Evolutionary conservation across 2,329 filamentous ascomycete species (phyloP).

Genomic region (Cryoendolithus antarcticus): DNA sequence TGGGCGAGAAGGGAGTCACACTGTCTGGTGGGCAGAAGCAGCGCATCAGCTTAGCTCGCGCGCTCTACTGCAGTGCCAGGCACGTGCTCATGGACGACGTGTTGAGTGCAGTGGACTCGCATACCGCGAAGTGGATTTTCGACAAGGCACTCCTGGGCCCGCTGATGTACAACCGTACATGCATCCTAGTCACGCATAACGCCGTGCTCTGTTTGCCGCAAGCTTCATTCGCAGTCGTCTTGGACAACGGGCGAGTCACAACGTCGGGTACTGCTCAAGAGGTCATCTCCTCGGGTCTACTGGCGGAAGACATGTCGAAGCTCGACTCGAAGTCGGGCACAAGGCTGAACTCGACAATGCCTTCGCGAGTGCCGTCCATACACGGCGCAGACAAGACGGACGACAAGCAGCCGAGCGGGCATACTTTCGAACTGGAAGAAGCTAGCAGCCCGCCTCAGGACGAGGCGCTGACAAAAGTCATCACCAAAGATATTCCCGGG

Average conservation of each 20-base stretch:
- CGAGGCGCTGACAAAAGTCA: constrained; percentile 37
- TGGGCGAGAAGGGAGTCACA: constrained; percentile 94
- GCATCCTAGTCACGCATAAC: constrained; percentile 93
- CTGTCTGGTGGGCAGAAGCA: constrained; percentile 96
- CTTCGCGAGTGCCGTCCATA: constrained; percentile 68
- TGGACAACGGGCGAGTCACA: constrained; percentile 74
- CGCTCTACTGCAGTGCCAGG: constrained; percentile 87
- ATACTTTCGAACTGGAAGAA: constrained; percentile 29
- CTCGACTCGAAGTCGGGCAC: constrained; percentile 54
- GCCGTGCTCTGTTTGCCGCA: constrained; percentile 70
- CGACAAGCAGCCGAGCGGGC: constrained; percentile 11
- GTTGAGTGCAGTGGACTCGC: constrained; percentile 89
- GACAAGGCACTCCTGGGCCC: constrained; percentile 81
- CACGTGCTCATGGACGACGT: constrained; percentile 91
- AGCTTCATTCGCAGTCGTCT: constrained; percentile 66
- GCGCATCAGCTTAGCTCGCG: constrained; percentile 88
- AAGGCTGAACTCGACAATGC: constrained; percentile 54
- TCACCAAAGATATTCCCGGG: constrained; percentile 26
- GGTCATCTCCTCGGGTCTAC: constrained; percentile 72
- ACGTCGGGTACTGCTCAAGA: constrained; percentile 66
- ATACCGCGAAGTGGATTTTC: constrained; percentile 97
- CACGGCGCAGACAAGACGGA: constrained; percentile 44
- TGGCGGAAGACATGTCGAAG: constrained; percentile 75
- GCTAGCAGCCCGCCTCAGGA: constrained; percentile 25
- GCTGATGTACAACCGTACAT: constrained; percentile 78